Base-by-base conservation (phyloP, 495 filamentous ascomycete species). In the Letharia lupina region DNA sequence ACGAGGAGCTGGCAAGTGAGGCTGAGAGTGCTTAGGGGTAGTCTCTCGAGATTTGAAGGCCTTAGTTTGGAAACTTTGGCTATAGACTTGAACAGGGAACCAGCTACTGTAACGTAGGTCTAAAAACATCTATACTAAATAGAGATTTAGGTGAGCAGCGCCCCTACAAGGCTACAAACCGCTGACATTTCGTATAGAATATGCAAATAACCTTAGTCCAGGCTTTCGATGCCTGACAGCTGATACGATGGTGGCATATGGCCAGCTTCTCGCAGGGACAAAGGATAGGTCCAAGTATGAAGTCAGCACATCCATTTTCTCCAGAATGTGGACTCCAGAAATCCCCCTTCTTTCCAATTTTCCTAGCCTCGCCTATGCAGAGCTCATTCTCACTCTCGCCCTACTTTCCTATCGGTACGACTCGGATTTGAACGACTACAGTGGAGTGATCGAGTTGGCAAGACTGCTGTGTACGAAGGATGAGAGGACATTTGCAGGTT, bases 1-100 rank as follows among this genome's bases (percentile, higher is more conserved):
- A 68, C 44, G 62, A 69, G 35, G 67, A 66, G 62, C 76, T 77
- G 3, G 80, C 77, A 37, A 77, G 76, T 47, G 80, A 77, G 47
- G 70, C 62, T n/a, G 70, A 69, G n/a, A 67, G 66, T 42, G 62
- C 44, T 18, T 63, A 70, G 16, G 61, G 60, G 5, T 63, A 61
- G 54, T 45, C 4, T 20, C 20, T n/a, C 13, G 11, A 20, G 15
- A 12, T 23, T 47, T 3, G 9, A 23, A 63, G 9, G 1, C 23
- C 47, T 41, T 6, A 20, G 18, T 63, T 35, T 12, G 42, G 37
- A 11, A 39, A 20, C 3, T 28, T 15, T 11, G 1, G 15, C 5
- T 33, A 56, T 20, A 35, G 4, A 15, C 15, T 4, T 33, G 31
- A 35, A 0, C 31, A 8, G 31, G 13, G 28, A 8, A 7, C 31